Percentiles rank a stretch among this genome's conserved stretches.
Conservation (phyloP, 208 protist species). For the Trichomonas tenax region DNA sequence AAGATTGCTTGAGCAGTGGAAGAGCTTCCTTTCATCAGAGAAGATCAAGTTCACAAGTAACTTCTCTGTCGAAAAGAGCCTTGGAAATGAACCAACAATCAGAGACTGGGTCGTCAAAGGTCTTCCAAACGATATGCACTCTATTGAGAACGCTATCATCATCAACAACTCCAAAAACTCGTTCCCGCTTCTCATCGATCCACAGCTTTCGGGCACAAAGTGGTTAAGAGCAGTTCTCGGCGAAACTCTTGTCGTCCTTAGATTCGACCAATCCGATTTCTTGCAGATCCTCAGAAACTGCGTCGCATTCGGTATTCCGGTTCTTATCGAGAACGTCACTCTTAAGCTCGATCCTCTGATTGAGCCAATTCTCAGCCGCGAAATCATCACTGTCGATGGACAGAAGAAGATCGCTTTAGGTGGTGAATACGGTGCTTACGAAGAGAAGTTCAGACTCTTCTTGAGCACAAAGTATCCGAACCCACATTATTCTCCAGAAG, state of each 20-base stretch:
- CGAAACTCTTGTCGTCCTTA: conserved; percentile 69
- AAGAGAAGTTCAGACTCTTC: conserved; percentile 80
- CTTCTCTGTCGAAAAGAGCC: conserved; percentile 69
- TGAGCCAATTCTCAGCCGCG: conserved; percentile 73
- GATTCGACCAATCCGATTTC: conserved; percentile 60
- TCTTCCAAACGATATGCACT: conserved; percentile 83
- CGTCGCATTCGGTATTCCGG: conserved; percentile 42
- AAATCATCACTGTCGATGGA: conserved; percentile 72
- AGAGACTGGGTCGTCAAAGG: conserved; percentile 88
- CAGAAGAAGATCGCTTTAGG: background rate
- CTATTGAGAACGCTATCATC: conserved; percentile 87
- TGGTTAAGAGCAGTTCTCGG: conserved; percentile 84
- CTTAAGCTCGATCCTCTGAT: conserved; percentile 87
- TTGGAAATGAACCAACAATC: conserved; percentile 62
- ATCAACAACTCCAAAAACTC: conserved; percentile 58
- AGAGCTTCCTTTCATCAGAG: conserved; percentile 62
- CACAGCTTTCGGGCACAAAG: conserved; percentile 83
- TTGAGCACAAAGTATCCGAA: conserved; percentile 92
- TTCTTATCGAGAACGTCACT: conserved; percentile 78
- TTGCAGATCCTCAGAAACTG: conserved; percentile 48
- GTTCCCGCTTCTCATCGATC: conserved; percentile 94
- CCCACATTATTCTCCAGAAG: conserved; percentile 91
- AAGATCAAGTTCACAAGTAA: conserved; percentile 72
- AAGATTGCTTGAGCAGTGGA: conserved; percentile 68
- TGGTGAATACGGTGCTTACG: conserved; percentile 38